These are phyloP conservation scores for Phoma sp. DNA, from an alignment of 2,329 filamentous ascomycete species.

Conservation along the genomic window DNA sequence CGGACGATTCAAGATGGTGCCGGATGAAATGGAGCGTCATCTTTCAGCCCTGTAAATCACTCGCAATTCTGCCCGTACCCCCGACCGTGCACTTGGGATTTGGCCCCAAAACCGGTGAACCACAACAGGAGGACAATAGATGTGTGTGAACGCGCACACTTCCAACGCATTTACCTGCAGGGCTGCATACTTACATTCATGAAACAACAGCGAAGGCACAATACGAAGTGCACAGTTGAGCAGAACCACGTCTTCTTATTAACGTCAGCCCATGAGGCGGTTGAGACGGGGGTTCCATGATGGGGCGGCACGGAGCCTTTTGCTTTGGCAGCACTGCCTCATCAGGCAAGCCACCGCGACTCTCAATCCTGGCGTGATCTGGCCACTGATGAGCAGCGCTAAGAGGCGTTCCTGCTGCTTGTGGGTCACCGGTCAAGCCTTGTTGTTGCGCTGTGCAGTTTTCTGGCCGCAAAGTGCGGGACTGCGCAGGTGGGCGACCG, in stretches of 20 bases:
- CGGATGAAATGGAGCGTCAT: conserved; percentile 1
- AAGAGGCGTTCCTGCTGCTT: conserved; percentile 30
- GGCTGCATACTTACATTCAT: conserved; percentile 1
- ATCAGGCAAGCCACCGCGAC: conserved; percentile 19
- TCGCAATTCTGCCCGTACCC: not conserved
- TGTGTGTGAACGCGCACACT: conserved; percentile 8
- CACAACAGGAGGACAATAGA: conserved; percentile 7
- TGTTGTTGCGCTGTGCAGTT: conserved; percentile 10
- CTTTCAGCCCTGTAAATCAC: conserved; percentile 13
- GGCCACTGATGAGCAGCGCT: conserved; percentile 21
- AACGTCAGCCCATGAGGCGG: conserved; percentile 2
- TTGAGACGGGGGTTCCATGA: not conserved
- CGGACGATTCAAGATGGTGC: not conserved
- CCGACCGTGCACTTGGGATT: conserved; percentile 1
- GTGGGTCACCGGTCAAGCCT: conserved; percentile 28
- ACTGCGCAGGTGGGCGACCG: conserved; percentile 15
- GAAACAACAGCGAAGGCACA: conserved; percentile 4
- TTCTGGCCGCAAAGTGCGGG: conserved; percentile 4
- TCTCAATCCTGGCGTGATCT: conserved; percentile 13
- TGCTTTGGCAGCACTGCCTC: conserved; percentile 25
- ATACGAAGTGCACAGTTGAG: conserved; percentile 2
- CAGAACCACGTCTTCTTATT: conserved; percentile 13
- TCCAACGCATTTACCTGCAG: conserved; percentile 10
- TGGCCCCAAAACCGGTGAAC: conserved; percentile 21
- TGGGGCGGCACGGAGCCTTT: conserved; percentile 8